These are phyloP conservation scores for Colletotrichum eleusines DNA, from an alignment of 2,329 filamentous ascomycete species.

Conservation along the genomic window DNA sequence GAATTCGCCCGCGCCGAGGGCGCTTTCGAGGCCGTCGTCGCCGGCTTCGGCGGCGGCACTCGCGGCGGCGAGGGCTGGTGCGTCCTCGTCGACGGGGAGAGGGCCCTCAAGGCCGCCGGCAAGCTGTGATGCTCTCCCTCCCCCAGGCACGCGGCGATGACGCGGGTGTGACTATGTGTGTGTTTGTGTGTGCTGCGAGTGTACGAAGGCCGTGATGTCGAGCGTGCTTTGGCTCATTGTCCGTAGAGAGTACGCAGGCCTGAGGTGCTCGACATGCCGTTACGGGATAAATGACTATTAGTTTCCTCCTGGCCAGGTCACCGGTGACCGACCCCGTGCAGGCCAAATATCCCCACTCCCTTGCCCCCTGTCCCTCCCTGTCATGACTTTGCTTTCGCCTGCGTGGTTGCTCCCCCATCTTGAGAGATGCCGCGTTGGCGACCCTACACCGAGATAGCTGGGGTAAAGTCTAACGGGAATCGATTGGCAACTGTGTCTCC, in stretches of 20 bases:
- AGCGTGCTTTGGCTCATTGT: neutral
- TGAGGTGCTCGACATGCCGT: neutral
- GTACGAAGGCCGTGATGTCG: neutral
- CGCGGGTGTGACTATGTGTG: no score
- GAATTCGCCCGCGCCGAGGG: slow-evolving; percentile 71
- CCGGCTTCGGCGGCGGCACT: slow-evolving; percentile 67
- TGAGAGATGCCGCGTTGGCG: slow-evolving; percentile 32
- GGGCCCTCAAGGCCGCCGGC: slow-evolving; percentile 67
- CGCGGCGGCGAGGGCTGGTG: slow-evolving; percentile 84
- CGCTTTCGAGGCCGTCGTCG: slow-evolving; percentile 77
- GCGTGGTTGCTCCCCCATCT: slow-evolving; percentile 17
- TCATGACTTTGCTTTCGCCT: neutral
- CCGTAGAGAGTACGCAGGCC: neutral
- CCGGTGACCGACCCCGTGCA: neutral
- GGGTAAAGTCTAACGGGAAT: no score
- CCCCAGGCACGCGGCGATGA: neutral
- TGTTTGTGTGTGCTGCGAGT: neutral
- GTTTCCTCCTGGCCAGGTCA: neutral
- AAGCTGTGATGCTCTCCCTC: slow-evolving; percentile 55
- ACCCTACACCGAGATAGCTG: slow-evolving; percentile 30
- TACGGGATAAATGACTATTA: slow-evolving; percentile 19
- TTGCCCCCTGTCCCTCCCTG: neutral
- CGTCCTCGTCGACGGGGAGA: slow-evolving; percentile 85
- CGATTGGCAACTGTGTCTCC: neutral
- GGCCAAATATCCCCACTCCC: neutral